These are phyloP conservation scores for Cutaneotrichosporon sp. DNA, from an alignment of 1,284 basidiomycete genomes.

Conservation along the genomic window DNA sequence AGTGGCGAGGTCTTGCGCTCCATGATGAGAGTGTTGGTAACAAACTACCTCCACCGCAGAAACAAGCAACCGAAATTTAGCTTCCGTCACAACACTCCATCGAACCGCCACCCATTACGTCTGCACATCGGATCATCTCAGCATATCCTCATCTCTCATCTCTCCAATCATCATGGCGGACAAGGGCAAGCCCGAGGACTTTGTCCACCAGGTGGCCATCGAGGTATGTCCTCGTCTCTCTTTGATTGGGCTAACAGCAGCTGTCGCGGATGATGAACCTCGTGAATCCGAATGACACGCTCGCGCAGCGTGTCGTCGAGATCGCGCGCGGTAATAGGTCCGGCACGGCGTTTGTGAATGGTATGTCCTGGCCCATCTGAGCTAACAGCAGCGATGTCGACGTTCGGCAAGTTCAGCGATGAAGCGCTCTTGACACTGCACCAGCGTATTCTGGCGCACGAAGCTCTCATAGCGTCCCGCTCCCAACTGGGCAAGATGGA, in stretches of 20 bases:
- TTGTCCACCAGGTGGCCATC: constrained; percentile 73
- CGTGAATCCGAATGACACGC: constrained; percentile 75
- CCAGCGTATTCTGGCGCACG: constrained; percentile 62
- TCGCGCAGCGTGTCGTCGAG: constrained; percentile 73
- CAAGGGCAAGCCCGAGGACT: constrained; percentile 48
- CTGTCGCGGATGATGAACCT: constrained; percentile 74
- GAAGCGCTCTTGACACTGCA: constrained; percentile 63
- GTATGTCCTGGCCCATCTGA: constrained; percentile 41
- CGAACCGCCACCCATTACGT: constrained; percentile 1
- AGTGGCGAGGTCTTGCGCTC: constrained; percentile 15
- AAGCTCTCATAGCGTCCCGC: constrained; percentile 45
- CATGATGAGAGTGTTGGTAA: constrained; percentile 13
- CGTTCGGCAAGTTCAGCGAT: constrained; percentile 81
- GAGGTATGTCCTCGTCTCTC: constrained; percentile 37
- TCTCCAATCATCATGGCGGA: constrained; percentile 3
- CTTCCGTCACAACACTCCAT: constrained; percentile 18
- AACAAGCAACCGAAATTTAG: constrained; percentile 11
- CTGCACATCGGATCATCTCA: background rate
- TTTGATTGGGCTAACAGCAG: constrained; percentile 48
- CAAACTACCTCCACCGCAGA: constrained; percentile 8
- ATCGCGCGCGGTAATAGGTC: constrained; percentile 69
- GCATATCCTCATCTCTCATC: background rate
- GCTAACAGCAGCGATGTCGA: constrained; percentile 62
- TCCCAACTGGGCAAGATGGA: constrained; percentile 33
- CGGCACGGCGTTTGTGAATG: constrained; percentile 63